Base-by-base conservation (phyloP, 2,329 filamentous ascomycete genomes). In the Colletotrichum sp. region DNA sequence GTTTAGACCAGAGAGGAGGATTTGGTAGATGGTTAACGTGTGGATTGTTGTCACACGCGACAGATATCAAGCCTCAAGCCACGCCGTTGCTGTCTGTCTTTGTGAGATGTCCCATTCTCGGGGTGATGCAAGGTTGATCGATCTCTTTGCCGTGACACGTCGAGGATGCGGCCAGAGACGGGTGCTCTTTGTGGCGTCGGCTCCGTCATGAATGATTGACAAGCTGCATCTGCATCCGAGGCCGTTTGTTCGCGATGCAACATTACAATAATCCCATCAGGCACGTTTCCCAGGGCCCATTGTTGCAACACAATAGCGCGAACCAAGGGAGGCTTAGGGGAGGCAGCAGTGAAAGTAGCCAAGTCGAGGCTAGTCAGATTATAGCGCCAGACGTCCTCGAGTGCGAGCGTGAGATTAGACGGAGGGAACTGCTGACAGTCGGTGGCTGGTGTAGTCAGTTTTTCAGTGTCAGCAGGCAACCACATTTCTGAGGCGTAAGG, bases 1-100 rank as follows among this genome's bases (percentile, higher is more conserved):
- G 10, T 63, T 8, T 34, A 32, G 59, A 32, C 8, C 30, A 2
- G 12, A 63, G 24, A 0, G 10, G 12, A 32, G 30, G 44, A 8
- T 52, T 52, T 24, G 44, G 0, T 52, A 21, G n/a, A 52, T 21
- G 4, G 0, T n/a, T 6, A 3, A 0, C 0, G 39, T 12, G 26
- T 21, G 28, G 57, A n/a, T 32, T 0, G 12, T 2, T 13, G 28
- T 21, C 59, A 10, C n/a, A 52, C 44, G 44, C 44, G 10, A 52
- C 44, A 21, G 6, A 52, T 7, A 21, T 52, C 44, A 21, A 52
- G 44, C 44, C 44, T 52, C n/a, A 52, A 21, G 44, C 44, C 44
- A 52, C 44, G 44, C 44, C 44, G 44, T 52, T 52, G 1, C 1
- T 52, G n/a, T 1, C 0, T 52, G 44, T 52, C 44, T 52, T 52